Conservation (phyloP, 148 eudicot species). For the Bassia scoparia region DNA sequence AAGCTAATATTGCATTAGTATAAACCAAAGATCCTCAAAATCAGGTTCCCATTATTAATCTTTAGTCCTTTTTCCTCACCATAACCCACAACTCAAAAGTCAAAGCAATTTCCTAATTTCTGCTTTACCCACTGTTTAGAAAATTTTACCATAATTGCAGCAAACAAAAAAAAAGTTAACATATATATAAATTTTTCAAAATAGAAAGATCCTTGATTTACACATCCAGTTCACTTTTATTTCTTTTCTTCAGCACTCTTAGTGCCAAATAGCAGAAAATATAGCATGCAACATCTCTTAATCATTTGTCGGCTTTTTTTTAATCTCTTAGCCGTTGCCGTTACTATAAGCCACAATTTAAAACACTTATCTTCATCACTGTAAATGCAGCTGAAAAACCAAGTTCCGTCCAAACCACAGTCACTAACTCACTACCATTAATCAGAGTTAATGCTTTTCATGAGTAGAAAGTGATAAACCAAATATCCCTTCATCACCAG, state of each 20-base stretch:
- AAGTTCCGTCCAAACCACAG: neutral
- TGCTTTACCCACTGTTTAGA: neutral
- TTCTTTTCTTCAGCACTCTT: neutral
- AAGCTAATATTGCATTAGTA: neutral
- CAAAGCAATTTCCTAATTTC: neutral
- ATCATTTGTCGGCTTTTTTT: neutral
- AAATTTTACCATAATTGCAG: neutral
- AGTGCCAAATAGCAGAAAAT: neutral
- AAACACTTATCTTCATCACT: neutral
- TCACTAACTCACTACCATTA: neutral
- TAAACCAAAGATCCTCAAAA: neutral
- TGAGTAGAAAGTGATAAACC: neutral
- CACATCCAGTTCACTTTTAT: neutral
- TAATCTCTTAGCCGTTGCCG: neutral
- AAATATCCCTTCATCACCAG: neutral
- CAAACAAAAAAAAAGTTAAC: neutral
- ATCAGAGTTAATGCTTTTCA: neutral
- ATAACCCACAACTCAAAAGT: neutral
- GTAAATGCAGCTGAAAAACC: neutral
- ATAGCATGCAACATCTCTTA: slow-evolving; percentile 3
- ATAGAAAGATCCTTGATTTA: neutral
- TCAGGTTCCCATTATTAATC: neutral
- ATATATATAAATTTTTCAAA: no score
- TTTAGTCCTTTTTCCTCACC: neutral
- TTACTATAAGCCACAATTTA: slow-evolving; percentile 1